Evolutionary conservation across 768 basidiomycete genomes (phyloP).

Genomic region (Termitomyces heimii): DNA sequence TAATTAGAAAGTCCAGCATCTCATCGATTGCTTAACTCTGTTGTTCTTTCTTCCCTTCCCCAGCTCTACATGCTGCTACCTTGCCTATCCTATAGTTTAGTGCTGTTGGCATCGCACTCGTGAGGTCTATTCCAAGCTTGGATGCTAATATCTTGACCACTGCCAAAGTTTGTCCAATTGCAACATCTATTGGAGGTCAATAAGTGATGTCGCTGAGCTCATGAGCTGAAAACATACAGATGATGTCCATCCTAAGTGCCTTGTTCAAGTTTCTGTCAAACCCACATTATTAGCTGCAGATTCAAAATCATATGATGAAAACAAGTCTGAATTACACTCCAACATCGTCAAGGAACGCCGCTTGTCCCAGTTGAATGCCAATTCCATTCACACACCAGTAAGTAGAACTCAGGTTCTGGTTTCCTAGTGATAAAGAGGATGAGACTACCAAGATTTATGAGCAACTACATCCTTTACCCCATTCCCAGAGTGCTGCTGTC

Average conservation of each 20-base stretch:
- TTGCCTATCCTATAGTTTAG: slow-evolving; percentile 7
- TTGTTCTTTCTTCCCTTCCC: neutral
- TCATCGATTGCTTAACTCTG: neutral
- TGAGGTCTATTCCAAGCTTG: slow-evolving; percentile 60
- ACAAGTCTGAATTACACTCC: slow-evolving; percentile 53
- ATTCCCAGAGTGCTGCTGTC: slow-evolving; percentile 75
- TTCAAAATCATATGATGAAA: neutral
- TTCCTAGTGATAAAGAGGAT: slow-evolving; percentile 41
- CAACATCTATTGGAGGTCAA: slow-evolving; percentile 44
- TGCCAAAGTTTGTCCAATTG: slow-evolving; percentile 54
- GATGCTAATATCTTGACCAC: slow-evolving; percentile 58
- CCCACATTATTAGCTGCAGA: neutral
- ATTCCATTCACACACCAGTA: slow-evolving; percentile 68
- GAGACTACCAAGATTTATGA: neutral
- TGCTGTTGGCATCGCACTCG: slow-evolving; percentile 21
- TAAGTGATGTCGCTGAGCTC: slow-evolving; percentile 2
- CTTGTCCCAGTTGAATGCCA: slow-evolving; percentile 52
- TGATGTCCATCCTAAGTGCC: slow-evolving; percentile 73
- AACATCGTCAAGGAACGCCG: slow-evolving; percentile 79
- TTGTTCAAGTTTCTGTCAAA: slow-evolving; percentile 65
- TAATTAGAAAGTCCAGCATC: neutral
- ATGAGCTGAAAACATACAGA: slow-evolving; percentile 49
- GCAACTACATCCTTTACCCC: slow-evolving; percentile 38
- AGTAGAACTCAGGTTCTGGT: slow-evolving; percentile 70
- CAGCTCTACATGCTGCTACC: neutral